Conservation (phyloP, 345 rosid genomes). For the Bruguiera gymnorhiza region DNA sequence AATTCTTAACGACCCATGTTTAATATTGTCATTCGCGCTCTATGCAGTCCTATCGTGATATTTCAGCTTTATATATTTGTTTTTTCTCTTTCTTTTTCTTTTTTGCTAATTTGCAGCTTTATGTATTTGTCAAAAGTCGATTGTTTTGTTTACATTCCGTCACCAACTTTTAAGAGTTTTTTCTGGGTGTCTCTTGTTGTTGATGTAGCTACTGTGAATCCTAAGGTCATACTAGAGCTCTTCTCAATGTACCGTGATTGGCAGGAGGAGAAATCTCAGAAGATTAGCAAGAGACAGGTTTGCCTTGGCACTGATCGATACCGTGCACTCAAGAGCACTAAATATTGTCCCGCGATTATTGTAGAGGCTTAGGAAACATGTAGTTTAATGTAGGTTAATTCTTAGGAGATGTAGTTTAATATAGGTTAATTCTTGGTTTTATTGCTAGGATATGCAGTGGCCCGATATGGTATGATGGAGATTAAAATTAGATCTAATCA, state of each 20-base stretch:
- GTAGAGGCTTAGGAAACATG: constrained; percentile 6
- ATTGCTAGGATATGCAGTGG: constrained; percentile 7
- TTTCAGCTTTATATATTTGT: too few relatives aligned
- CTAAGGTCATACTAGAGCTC: constrained; percentile 75
- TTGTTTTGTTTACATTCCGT: not conserved
- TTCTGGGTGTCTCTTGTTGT: not conserved
- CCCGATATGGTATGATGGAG: not conserved
- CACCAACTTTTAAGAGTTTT: not conserved
- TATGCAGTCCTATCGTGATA: too few relatives aligned
- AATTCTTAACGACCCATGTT: too few relatives aligned
- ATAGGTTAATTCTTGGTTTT: not conserved
- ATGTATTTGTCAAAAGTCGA: too few relatives aligned
- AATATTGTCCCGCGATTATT: not conserved
- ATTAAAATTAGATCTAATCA: not conserved
- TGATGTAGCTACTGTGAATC: constrained; percentile 58
- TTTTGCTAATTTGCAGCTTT: too few relatives aligned
- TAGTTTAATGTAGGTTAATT: not conserved
- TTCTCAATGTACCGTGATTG: constrained; percentile 76
- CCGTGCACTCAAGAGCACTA: not conserved
- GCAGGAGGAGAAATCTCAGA: constrained; percentile 61
- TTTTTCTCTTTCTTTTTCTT: too few relatives aligned
- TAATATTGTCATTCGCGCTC: too few relatives aligned
- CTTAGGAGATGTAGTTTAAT: not conserved
- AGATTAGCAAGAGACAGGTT: constrained; percentile 78
- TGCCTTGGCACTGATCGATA: not conserved